These are phyloP conservation scores for Fusarium coffeatum DNA, from an alignment of 2,329 filamentous ascomycete species.

Conservation along the genomic window DNA sequence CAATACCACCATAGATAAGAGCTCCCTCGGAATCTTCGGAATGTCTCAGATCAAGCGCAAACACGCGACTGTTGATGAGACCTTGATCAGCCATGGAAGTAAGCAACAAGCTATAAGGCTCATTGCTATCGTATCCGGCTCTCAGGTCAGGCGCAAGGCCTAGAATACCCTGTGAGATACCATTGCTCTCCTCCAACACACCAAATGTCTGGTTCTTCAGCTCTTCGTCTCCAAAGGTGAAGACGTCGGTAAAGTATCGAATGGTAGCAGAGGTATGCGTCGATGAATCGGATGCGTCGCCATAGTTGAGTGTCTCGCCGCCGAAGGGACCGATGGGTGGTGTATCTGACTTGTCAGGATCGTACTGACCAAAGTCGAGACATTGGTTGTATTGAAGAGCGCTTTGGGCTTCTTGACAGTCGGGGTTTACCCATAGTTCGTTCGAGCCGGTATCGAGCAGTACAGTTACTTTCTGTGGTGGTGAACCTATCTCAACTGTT, in stretches of 20 bases:
- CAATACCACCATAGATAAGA: slow-evolving; percentile 65
- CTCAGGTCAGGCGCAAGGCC: slow-evolving; percentile 59
- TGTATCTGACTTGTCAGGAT: slow-evolving; percentile 55
- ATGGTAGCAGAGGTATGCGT: slow-evolving; percentile 56
- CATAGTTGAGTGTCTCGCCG: slow-evolving; percentile 54
- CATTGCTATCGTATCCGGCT: slow-evolving; percentile 52
- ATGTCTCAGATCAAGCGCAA: slow-evolving; percentile 63
- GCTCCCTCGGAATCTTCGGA: slow-evolving; percentile 58
- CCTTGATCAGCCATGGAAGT: slow-evolving; percentile 61
- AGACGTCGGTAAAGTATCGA: slow-evolving; percentile 59
- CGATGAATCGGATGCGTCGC: slow-evolving; percentile 52
- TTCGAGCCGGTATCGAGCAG: slow-evolving; percentile 65
- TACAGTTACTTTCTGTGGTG: slow-evolving; percentile 58
- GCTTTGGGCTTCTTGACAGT: slow-evolving; percentile 56
- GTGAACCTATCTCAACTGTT: slow-evolving; percentile 57
- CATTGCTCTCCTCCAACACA: slow-evolving; percentile 57
- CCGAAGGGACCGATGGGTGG: slow-evolving; percentile 54
- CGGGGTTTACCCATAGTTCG: slow-evolving; percentile 67
- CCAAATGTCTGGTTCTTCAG: slow-evolving; percentile 63
- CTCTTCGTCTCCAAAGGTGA: slow-evolving; percentile 58
- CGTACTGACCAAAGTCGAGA: slow-evolving; percentile 56
- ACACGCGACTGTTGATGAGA: slow-evolving; percentile 62
- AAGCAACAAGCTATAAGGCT: slow-evolving; percentile 65
- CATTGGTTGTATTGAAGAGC: slow-evolving; percentile 54
- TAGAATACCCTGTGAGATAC: slow-evolving; percentile 64